A percentile compares a stretch with the other conserved stretches of the same genome.
These are phyloP conservation scores for Wickerhamiella sergipiensis DNA, from an alignment of 805 yeast genomes.

Conservation along the genomic window DNA sequence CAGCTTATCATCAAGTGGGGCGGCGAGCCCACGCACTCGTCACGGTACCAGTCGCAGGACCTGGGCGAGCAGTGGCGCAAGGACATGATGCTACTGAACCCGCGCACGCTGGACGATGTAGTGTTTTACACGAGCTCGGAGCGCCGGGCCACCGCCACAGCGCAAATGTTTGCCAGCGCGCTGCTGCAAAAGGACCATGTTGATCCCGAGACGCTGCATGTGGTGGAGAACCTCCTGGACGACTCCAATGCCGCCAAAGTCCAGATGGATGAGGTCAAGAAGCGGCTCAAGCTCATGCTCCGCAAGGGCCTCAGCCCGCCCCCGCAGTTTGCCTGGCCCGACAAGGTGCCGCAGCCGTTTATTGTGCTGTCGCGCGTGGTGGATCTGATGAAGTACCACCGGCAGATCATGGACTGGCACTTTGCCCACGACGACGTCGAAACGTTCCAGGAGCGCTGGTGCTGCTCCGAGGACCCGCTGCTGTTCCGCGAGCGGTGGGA, in stretches of 20 bases:
- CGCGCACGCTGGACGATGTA: slow-evolving; percentile 71
- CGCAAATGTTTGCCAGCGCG: slow-evolving; percentile 73
- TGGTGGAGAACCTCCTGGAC: slow-evolving; percentile 82
- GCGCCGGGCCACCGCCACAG: slow-evolving; percentile 86
- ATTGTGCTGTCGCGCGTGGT: slow-evolving; percentile 87
- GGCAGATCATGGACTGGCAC: slow-evolving; percentile 68
- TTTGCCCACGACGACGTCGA: slow-evolving; percentile 53
- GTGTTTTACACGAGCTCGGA: slow-evolving; percentile 85
- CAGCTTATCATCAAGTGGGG: slow-evolving; percentile 98
- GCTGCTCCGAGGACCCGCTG: slow-evolving; percentile 89
- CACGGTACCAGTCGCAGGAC: slow-evolving; percentile 85
- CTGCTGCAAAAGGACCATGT: slow-evolving; percentile 56
- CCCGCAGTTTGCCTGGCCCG: slow-evolving; percentile 97
- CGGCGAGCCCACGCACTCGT: slow-evolving; percentile 98
- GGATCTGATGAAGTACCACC: slow-evolving; percentile 87
- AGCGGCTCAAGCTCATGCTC: slow-evolving; percentile 83
- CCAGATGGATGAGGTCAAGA: slow-evolving; percentile 93
- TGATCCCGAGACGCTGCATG: slow-evolving; percentile 65
- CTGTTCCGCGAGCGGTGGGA: slow-evolving; percentile 95
- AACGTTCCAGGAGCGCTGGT: slow-evolving; percentile 71
- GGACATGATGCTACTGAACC: slow-evolving; percentile 73
- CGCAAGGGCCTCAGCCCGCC: slow-evolving; percentile 97
- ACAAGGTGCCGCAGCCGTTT: slow-evolving; percentile 95
- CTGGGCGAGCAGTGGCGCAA: slow-evolving; percentile 93
- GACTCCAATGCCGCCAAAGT: slow-evolving; percentile 98